A percentile compares a stretch with the other conserved stretches of the same genome.
These are phyloP conservation scores for Metschnikowia noctiluminum DNA, from an alignment of 805 yeast species.

Conservation along the genomic window DNA sequence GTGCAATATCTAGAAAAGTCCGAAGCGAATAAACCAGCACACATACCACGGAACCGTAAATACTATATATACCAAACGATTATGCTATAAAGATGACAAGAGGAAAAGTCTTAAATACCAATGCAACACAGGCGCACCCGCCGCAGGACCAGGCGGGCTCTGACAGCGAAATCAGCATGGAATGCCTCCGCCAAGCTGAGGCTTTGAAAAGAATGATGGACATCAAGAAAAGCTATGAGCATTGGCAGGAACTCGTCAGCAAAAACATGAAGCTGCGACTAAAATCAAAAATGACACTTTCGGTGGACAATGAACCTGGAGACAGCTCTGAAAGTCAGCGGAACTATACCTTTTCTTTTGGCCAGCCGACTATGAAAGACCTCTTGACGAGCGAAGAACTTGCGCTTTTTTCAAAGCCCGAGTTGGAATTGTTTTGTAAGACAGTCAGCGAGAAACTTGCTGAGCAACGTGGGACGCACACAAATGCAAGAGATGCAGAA, in stretches of 20 bases:
- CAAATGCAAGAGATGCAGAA: constrained; percentile 10
- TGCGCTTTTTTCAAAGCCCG: constrained; percentile 9
- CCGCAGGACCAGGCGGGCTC: background rate
- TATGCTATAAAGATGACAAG: constrained; percentile 9
- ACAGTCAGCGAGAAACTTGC: constrained; percentile 11
- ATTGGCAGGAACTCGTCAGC: constrained; percentile 34
- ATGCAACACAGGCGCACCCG: background rate
- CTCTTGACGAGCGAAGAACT: background rate
- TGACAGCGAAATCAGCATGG: background rate
- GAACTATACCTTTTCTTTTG: background rate
- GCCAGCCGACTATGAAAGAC: background rate
- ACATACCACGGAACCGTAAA: background rate
- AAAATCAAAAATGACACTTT: constrained; percentile 2
- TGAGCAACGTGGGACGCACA: constrained; percentile 5
- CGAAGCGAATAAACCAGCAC: constrained; percentile 1
- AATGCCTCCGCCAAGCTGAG: constrained; percentile 4
- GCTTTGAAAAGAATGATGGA: constrained; percentile 16
- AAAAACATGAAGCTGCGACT: constrained; percentile 2
- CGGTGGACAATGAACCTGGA: background rate
- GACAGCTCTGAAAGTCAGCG: background rate
- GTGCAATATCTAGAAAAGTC: constrained; percentile 4
- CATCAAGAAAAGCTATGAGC: constrained; percentile 32
- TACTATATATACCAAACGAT: background rate
- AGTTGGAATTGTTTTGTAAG: constrained; percentile 8
- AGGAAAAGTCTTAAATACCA: constrained; percentile 1